Base-by-base conservation (phyloP, 768 basidiomycete species). In the Rhodotorula diobovata region DNA sequence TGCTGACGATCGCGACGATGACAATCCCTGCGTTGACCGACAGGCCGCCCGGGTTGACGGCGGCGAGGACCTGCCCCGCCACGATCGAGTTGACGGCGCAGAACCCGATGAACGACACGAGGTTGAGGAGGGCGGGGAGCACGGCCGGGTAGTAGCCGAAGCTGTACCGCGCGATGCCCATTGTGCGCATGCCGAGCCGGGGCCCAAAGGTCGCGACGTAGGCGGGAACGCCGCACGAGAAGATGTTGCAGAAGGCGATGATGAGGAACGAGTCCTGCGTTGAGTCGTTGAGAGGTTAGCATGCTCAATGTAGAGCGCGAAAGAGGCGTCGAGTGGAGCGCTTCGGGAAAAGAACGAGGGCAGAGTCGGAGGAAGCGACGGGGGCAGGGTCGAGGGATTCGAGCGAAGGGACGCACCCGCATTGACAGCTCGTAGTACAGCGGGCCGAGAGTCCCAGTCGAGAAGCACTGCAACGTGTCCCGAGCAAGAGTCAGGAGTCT, bases 181-280 rank as follows among this genome's bases (percentile, higher is more conserved):
- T 91, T 76, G 92, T 88, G 30, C 90, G 85, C 77, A 88, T 85
- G 20, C 93, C 93, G 1, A 89, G 81, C 78, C 87, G 87, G 0
- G 91, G 89, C 20, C 91, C 90, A 81, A 89, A 90, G 7, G 87
- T 86, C n/a, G 85, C 80, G 68, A 88, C 83, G 76, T 86, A 87
- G 16, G 86, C 86, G 11, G 88, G 87, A 34, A 88, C 81, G 2
- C 81, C 66, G 71, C 84, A 85, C 58, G 85, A 87, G 28, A 89
- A 72, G 62, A 89, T 55, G 78, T 88, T 88, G 83, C 88, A 87
- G 78, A 88, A 87, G 64, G 89, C 79, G 71, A 89, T 88, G 65
- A 85, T 83, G 1, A 90, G 81, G 74, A 85, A 87, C 15, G 87
- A 83, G 73, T 88, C 86, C 25, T 60, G 66, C 35, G n/a, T 15